Percentiles rank a stretch among this genome's conserved stretches.
Conservation (phyloP, 2,329 filamentous ascomycete genomes). For the Raffaelea ambrosiae region DNA sequence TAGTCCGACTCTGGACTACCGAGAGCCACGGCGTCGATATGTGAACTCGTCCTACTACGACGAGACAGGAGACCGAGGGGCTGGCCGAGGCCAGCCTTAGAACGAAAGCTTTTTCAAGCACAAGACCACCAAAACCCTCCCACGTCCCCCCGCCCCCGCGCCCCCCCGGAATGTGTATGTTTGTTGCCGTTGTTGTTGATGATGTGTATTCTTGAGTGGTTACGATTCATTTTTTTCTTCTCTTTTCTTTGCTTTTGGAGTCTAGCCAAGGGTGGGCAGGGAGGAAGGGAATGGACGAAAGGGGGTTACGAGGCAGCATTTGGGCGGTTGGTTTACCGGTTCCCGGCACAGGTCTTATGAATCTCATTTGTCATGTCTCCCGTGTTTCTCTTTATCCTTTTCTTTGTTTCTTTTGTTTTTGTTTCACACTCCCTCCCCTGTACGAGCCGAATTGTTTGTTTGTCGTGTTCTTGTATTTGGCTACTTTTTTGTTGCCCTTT, state of each 20-base stretch:
- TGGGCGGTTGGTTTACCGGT: neutral
- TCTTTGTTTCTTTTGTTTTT: slow-evolving; percentile 2
- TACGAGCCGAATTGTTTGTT: no score
- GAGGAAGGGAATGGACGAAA: neutral
- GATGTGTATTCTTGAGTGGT: no score
- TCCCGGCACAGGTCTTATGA: no score
- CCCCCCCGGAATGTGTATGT: no score
- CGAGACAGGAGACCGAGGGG: neutral
- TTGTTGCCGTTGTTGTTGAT: no score
- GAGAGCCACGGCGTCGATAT: slow-evolving; percentile 37
- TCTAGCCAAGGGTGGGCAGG: no score
- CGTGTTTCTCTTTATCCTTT: neutral
- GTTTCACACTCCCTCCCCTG: neutral
- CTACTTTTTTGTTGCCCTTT: neutral
- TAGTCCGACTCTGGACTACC: slow-evolving; percentile 36
- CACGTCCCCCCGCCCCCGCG: no score
- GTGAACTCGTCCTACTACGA: slow-evolving; percentile 15
- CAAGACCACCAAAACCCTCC: neutral
- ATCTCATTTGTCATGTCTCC: neutral
- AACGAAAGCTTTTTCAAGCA: neutral
- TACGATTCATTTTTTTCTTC: no score
- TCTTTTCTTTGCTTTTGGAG: no score
- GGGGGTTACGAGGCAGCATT: neutral
- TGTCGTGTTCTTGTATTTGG: neutral
- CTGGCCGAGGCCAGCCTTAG: neutral